Conservation (phyloP, 148 eudicot genomes). For the Rhododendron mucronatum region DNA sequence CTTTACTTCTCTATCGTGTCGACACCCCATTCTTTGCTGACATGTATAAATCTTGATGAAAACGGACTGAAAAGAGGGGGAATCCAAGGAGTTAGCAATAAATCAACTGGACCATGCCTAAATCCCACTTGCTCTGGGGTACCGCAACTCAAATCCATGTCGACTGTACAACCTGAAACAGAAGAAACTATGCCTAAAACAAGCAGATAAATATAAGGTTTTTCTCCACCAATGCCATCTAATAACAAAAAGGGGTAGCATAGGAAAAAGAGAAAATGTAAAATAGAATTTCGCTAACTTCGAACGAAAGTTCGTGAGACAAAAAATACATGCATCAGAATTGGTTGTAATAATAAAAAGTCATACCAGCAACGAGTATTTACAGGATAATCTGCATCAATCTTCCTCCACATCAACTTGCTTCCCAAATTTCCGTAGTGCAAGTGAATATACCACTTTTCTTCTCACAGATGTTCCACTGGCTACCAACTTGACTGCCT, state of each 20-base stretch:
- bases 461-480: conserved; percentile 65
- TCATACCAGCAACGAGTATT: background rate
- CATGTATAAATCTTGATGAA: background rate
- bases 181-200: background rate
- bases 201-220: background rate
- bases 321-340: background rate
- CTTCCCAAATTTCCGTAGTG: conserved; percentile 70
- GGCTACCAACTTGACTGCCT: conserved; percentile 97
- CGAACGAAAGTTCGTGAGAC: background rate
- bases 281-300: background rate
- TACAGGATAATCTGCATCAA: conserved; percentile 15
- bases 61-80: background rate
- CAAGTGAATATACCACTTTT: conserved; percentile 78
- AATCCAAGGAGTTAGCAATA: background rate
- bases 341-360: background rate
- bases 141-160: background rate
- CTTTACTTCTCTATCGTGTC: background rate
- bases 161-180: background rate
- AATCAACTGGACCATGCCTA: background rate
- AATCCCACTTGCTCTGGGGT: background rate
- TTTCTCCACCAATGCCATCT: conserved; percentile 6
- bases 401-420: conserved; percentile 38
- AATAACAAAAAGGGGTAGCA: background rate
- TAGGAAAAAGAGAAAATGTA: background rate
- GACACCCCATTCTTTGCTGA: background rate